Percentiles rank a stretch among this genome's conserved stretches.
Evolutionary conservation across 768 basidiomycete species (phyloP).

Genomic region (Boletellus emodensis): DNA sequence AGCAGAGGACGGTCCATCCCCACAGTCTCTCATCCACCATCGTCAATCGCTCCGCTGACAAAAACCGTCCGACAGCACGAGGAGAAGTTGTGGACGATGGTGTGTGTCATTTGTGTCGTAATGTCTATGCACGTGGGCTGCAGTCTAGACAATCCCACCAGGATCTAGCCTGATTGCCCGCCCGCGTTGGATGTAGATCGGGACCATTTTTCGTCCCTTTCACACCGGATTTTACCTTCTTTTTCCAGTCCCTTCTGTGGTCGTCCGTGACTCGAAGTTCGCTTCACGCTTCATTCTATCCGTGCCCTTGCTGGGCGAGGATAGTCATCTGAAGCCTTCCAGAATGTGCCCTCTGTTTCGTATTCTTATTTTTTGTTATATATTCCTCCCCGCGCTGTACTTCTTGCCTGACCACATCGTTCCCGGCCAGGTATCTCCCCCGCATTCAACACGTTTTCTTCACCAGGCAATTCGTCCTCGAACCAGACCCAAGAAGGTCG

Average conservation of each 20-base stretch:
- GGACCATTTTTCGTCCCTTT: too few species aligned
- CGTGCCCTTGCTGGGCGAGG: too few species aligned
- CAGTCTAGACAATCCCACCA: too few species aligned
- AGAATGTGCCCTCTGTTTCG: neutral
- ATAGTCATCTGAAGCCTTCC: neutral
- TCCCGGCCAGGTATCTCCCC: constrained; percentile 6
- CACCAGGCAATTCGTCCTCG: neutral
- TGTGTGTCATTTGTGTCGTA: constrained; percentile 16
- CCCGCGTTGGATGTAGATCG: too few species aligned
- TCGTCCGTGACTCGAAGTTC: too few species aligned
- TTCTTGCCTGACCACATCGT: neutral
- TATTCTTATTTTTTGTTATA: neutral
- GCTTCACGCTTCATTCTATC: too few species aligned
- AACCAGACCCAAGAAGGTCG: neutral
- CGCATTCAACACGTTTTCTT: neutral
- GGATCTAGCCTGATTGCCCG: too few species aligned
- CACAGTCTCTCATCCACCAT: neutral
- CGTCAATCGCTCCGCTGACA: neutral
- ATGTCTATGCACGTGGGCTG: constrained; percentile 1
- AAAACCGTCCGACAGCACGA: neutral
- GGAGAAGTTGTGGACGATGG: constrained; percentile 10
- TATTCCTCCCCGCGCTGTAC: neutral
- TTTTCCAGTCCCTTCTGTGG: too few species aligned
- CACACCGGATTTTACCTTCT: too few species aligned
- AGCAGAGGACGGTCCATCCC: neutral